Base-by-base conservation (phyloP, 2,329 filamentous ascomycete genomes). In the Malbranchea zuffiana region DNA sequence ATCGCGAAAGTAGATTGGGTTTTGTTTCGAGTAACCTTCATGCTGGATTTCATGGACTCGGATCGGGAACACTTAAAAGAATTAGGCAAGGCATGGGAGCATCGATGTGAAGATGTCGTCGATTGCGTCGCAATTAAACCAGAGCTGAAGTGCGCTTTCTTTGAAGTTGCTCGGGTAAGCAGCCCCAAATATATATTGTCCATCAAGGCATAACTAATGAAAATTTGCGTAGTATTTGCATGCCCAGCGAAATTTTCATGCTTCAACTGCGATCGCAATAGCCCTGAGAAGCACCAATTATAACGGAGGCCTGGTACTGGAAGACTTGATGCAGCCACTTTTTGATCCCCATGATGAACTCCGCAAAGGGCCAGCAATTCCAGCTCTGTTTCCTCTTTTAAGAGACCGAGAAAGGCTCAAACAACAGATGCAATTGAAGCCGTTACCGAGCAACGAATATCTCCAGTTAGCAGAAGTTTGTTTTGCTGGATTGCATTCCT, bases 1-100 rank as follows among this genome's bases (percentile, higher is more conserved):
- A 28, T 28, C 3, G 16, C 3, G 26, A n/a, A 28, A 28, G 26
- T 2, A 12, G 26, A 28, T 28, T 28, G 12, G n/a, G 3, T 6
- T 11, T 28, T 28, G 26, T 28, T 28, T 3, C 26, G 3, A 28
- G 26, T 12, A 6, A 15, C n/a, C 6, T 28, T 28, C 3, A n/a
- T 28, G n/a, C 26, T 28, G 26, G 26, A 28, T 6, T 28, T 28
- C n/a, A 28, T 28, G 26, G 26, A 12, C 26, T n/a, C 6, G 21
- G 11, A 32, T n/a, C 6, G 21, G 11, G 21, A 18, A 19, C 16
- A 1, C 6, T 18, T 32, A n/a, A 35, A 19, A 24, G 4, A 12
- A 35, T 11, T n/a, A 17, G 30, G 30, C 18, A n/a, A n/a, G n/a
- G 23, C 23, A 7, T 25, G 23, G 23, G n/a, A 25, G 7, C n/a